A percentile compares a stretch with the other conserved stretches of the same genome.
phyloP scores from a whole-genome alignment of 768 basidiomycete genomes.

The Hericium rajendrae region DNA sequence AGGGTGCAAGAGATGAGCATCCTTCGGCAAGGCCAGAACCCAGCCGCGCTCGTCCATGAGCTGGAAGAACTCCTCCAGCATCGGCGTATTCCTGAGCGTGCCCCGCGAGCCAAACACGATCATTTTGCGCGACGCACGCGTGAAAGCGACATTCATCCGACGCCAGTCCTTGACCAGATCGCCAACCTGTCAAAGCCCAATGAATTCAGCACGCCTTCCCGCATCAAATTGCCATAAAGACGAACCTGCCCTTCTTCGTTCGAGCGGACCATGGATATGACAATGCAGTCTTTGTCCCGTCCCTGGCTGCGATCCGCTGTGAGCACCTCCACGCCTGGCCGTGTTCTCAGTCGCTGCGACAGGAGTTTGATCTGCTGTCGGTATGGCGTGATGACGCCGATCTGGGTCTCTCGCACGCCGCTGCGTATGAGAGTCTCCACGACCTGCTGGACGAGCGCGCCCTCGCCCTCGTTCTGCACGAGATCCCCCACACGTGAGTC shows the following conservation, averaged over 20 bases:
- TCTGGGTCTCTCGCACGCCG: slow-evolving; percentile 59
- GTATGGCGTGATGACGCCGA: slow-evolving; percentile 88
- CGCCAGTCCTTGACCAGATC: slow-evolving; percentile 95
- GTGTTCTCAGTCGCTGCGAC: slow-evolving; percentile 46
- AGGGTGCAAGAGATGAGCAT: slow-evolving; percentile 33
- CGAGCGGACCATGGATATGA: slow-evolving; percentile 87
- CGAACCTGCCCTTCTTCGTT: slow-evolving; percentile 70
- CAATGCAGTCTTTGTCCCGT: slow-evolving; percentile 88
- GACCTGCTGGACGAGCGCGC: slow-evolving; percentile 55
- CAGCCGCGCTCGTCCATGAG: slow-evolving; percentile 67
- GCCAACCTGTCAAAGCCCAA: slow-evolving; percentile 49
- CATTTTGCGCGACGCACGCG: slow-evolving; percentile 83
- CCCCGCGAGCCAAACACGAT: slow-evolving; percentile 82
- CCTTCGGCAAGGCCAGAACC: slow-evolving; percentile 50
- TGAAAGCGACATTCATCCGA: slow-evolving; percentile 93
- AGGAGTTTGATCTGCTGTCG: slow-evolving; percentile 93
- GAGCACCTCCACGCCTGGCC: slow-evolving; percentile 64
- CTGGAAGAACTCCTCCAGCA: slow-evolving; percentile 67
- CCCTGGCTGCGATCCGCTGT: slow-evolving; percentile 94
- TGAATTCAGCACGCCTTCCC: background rate
- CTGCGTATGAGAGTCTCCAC: slow-evolving; percentile 52
- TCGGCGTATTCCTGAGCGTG: slow-evolving; percentile 53
- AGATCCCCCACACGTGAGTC: slow-evolving; percentile 83
- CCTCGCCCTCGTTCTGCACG: slow-evolving; percentile 84
- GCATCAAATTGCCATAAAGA: slow-evolving; percentile 4